Conservation (phyloP, 371 early-diverging fungal species). For the Phascolomyces articulosus region DNA sequence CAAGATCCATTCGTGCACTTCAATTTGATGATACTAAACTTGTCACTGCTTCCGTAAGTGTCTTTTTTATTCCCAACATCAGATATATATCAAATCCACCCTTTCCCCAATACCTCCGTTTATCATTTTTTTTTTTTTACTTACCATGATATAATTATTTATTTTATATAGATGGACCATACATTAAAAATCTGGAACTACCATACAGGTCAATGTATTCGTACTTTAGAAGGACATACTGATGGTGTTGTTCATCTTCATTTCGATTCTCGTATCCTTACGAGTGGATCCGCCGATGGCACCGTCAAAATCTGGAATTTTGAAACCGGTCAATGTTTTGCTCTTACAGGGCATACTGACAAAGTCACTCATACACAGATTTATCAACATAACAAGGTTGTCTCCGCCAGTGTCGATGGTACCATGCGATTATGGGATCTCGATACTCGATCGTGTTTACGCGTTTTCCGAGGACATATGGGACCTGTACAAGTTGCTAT, state of each 20-base stretch:
- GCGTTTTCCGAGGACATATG: conserved; percentile 71
- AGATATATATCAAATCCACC: too few species aligned
- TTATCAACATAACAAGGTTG: conserved; percentile 68
- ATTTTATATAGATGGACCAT: conserved; percentile 66
- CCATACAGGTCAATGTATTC: conserved; percentile 85
- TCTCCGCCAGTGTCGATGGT: conserved; percentile 86
- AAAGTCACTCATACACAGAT: conserved; percentile 66
- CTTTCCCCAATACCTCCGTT: not conserved
- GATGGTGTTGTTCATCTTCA: conserved; percentile 88
- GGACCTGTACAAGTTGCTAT: conserved; percentile 75
- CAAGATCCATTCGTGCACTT: conserved; percentile 81
- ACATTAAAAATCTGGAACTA: conserved; percentile 98
- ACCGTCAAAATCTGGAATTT: conserved; percentile 94
- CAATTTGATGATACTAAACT: conserved; percentile 86
- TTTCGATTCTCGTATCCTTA: conserved; percentile 81
- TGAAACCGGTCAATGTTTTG: conserved; percentile 74
- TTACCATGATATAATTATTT: not conserved
- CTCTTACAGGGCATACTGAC: conserved; percentile 70
- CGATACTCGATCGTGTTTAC: conserved; percentile 60
- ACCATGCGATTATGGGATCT: conserved; percentile 90
- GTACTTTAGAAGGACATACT: conserved; percentile 82
- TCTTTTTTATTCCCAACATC: too few species aligned
- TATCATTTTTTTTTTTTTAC: too few species aligned
- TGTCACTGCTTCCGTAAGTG: conserved; percentile 72
- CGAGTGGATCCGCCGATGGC: conserved; percentile 87